Conservation (phyloP, 2,329 filamentous ascomycete species). For the Hymenoscyphus fructigenus region DNA sequence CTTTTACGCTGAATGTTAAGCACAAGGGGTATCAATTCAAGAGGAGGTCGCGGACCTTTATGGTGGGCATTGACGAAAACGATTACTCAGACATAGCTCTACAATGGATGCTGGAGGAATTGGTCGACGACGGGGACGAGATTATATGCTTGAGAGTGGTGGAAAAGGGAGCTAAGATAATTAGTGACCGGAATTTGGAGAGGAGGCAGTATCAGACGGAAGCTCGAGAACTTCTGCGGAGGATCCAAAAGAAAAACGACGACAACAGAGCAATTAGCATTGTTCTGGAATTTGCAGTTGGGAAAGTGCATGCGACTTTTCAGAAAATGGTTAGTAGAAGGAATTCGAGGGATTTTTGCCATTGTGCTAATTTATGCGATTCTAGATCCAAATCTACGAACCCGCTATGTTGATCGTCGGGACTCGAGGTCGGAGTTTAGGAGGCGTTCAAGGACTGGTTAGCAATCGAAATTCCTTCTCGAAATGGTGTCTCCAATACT, state of each 20-base stretch:
- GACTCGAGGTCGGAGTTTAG: conserved; percentile 65
- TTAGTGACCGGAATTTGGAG: conserved; percentile 57
- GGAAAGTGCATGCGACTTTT: conserved; percentile 70
- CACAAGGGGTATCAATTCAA: conserved; percentile 70
- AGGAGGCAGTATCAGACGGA: conserved; percentile 63
- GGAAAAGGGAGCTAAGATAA: conserved; percentile 67
- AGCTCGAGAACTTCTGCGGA: conserved; percentile 62
- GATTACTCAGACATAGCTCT: conserved; percentile 74
- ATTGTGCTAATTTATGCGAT: conserved; percentile 18
- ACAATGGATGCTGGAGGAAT: conserved; percentile 72
- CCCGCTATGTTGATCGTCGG: conserved; percentile 72
- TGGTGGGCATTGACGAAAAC: conserved; percentile 72
- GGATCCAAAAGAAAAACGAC: conserved; percentile 67
- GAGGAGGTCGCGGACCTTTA: conserved; percentile 66
- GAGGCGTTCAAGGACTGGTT: conserved; percentile 68
- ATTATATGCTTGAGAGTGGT: conserved; percentile 72
- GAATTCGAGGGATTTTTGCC: neutral
- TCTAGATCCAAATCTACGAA: conserved; percentile 69
- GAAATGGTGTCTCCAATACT: conserved; percentile 74
- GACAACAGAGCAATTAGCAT: conserved; percentile 71
- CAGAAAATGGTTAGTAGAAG: conserved; percentile 64
- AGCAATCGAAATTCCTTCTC: conserved; percentile 62
- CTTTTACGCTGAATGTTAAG: conserved; percentile 69
- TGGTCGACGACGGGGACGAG: conserved; percentile 76
- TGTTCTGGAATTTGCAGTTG: conserved; percentile 69